Conservation (phyloP, 1,139 yeast species). For the Diutina mesorugosa region DNA sequence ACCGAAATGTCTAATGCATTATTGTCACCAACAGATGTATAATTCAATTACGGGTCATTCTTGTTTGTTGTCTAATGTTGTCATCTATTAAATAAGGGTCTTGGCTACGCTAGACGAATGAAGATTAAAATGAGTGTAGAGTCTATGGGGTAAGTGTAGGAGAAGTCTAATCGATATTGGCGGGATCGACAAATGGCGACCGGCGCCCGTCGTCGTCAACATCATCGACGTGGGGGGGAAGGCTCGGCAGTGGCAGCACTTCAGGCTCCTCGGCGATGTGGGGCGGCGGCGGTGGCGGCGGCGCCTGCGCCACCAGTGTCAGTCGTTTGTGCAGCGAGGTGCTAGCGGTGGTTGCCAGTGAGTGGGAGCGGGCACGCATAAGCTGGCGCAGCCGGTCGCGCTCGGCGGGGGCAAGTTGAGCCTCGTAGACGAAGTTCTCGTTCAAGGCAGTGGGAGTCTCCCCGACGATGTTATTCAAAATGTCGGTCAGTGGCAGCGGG, state of each 20-base stretch:
- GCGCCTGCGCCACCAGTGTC: not conserved
- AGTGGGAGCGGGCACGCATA: not conserved
- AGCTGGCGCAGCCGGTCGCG: not conserved
- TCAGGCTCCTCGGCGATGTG: not conserved
- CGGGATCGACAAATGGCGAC: not conserved
- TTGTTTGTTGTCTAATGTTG: not conserved
- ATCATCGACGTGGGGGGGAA: not conserved
- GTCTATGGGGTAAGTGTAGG: not conserved
- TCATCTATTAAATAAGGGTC: not conserved
- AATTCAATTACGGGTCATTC: not conserved
- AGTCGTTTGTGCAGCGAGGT: not conserved
- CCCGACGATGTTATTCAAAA: not conserved
- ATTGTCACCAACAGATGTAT: too few relatives aligned
- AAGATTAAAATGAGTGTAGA: not conserved
- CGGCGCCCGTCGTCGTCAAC: not conserved
- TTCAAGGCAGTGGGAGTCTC: not conserved
- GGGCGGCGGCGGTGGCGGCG: not conserved
- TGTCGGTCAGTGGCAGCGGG: not conserved
- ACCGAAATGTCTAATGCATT: too few relatives aligned
- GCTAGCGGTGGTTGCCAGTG: not conserved
- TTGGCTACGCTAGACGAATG: not conserved
- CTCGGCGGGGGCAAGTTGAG: not conserved
- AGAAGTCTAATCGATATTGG: not conserved
- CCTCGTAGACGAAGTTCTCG: slow-evolving; percentile 1
- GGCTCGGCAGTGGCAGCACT: not conserved